A percentile compares a stretch with the other conserved stretches of the same genome.
These are phyloP conservation scores for Lichtheimia hyalospora DNA, from an alignment of 371 early-diverging fungal species.

Conservation along the genomic window DNA sequence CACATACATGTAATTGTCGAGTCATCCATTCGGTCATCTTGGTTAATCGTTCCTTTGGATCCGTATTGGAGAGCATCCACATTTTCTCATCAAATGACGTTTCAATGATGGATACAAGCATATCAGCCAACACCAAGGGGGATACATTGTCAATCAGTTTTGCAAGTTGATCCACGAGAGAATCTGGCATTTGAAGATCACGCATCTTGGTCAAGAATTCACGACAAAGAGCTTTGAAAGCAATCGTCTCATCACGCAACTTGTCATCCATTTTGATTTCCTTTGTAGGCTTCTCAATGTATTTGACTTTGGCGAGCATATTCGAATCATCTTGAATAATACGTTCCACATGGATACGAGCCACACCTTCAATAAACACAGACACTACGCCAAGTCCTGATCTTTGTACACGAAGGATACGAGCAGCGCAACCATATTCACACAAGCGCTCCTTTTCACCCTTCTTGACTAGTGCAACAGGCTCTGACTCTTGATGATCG, in stretches of 20 bases:
- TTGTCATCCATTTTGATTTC: slow-evolving; percentile 25
- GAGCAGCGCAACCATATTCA: slow-evolving; percentile 43
- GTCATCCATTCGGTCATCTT: slow-evolving; percentile 67
- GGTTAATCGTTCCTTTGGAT: slow-evolving; percentile 60
- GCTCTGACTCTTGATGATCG: slow-evolving; percentile 2
- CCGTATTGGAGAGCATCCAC: slow-evolving; percentile 56
- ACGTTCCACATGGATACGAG: slow-evolving; percentile 32
- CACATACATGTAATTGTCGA: slow-evolving; percentile 71
- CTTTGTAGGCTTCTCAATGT: slow-evolving; percentile 14
- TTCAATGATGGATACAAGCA: slow-evolving; percentile 75
- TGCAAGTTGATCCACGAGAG: slow-evolving; percentile 62
- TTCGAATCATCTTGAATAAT: slow-evolving; percentile 18
- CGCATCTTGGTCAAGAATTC: slow-evolving; percentile 62
- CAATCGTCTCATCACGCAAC: slow-evolving; percentile 48
- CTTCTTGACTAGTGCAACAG: slow-evolving; percentile 9
- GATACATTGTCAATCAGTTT: slow-evolving; percentile 66
- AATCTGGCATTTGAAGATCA: slow-evolving; percentile 69
- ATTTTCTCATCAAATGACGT: slow-evolving; percentile 73
- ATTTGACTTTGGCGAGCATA: slow-evolving; percentile 32
- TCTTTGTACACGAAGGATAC: slow-evolving; percentile 40
- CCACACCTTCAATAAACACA: slow-evolving; percentile 38
- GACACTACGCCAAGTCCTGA: slow-evolving; percentile 39
- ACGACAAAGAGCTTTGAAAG: slow-evolving; percentile 59
- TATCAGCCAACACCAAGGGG: slow-evolving; percentile 69
- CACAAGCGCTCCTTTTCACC: slow-evolving; percentile 29